Base-by-base conservation (phyloP, 1,284 basidiomycete species). In the Fomes fomentarius region DNA sequence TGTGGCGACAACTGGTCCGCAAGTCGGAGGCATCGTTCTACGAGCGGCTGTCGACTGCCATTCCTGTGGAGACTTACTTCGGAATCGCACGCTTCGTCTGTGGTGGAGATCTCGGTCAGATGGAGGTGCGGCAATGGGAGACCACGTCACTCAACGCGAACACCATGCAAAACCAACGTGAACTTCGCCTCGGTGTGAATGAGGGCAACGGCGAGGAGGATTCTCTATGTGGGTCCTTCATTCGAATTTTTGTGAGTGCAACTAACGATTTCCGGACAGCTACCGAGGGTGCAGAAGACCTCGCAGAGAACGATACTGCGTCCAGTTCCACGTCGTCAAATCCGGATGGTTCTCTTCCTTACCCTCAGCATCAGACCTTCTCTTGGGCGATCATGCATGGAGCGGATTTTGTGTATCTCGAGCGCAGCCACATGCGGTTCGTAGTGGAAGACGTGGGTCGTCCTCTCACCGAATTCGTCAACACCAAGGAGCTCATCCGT, bases 401-500 rank as follows among this genome's bases (percentile, higher is more conserved):
- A 1, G 17, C 26, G 10, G 17, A 41, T 2, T 14, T n/a, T 3
- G 38, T 34, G 14, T 58, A 44, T 25, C 37, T 17, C 26, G 60
- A 61, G 30, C 56, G 56, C 0, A 61, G 60, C 28, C 60, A 61
- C n/a, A 52, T 58, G 54, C 56, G 60, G 1, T 43, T 61, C 10
- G 57, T 61, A 1, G 40, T 58, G 9, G 47, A 49, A 10, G 46
- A 52, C 2, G 47, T 58, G 4, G 56, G 60, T 11, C 56, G 54
- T 5, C 47, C 60, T 2, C 43, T 61, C 4, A 54, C 34, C 0
- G 14, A 50, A 14, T 54, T 54, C 35, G 44, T 22, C 30, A 54
- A 52, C 14, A 61, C 54, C 2, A 47, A 34, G 10, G 54, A 61
- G 37, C 19, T 58, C 14, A 47, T 52, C 0, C 15, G 1, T 2